A percentile compares a stretch with the other conserved stretches of the same genome.
Conservation (phyloP, 2,329 filamentous ascomycete genomes). For the Aspergillus chevalieri region DNA sequence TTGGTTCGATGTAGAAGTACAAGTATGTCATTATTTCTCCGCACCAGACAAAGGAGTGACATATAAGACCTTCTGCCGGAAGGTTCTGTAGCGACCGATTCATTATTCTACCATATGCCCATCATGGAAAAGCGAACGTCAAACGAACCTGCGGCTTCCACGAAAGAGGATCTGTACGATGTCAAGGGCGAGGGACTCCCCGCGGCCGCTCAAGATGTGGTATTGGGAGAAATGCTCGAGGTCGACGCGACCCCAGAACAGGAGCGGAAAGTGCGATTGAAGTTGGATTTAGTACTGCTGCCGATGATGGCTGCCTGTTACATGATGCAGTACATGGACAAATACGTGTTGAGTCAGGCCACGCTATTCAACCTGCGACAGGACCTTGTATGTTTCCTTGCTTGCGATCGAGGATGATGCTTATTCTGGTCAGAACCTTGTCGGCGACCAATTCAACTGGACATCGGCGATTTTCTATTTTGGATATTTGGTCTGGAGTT, state of each 20-base stretch:
- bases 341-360: conserved; percentile 24
- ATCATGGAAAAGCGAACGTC: conserved; percentile 16
- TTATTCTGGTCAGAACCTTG: conserved; percentile 14
- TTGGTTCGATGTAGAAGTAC: not conserved
- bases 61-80: not conserved
- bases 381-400: conserved; percentile 13
- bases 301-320: conserved; percentile 25
- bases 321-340: conserved; percentile 27
- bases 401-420: not conserved
- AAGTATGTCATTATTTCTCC: not conserved
- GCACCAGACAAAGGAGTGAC: not conserved
- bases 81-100: not conserved
- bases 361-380: conserved; percentile 21
- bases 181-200: conserved; percentile 10
- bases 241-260: conserved; percentile 17
- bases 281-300: conserved; percentile 23
- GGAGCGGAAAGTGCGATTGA: conserved; percentile 19
- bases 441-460: conserved; percentile 26
- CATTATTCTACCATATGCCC: not conserved
- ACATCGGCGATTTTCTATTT: conserved; percentile 29
- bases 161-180: conserved; percentile 10
- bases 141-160: not conserved
- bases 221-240: conserved; percentile 21
- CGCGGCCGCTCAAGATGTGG: conserved; percentile 17
- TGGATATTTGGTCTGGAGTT: conserved; percentile 33